Evolutionary conservation across 129 eudicot species (phyloP), one percentile per base, ranked within the genome.

Genomic region (Chrysanthemum makinoi): DNA sequence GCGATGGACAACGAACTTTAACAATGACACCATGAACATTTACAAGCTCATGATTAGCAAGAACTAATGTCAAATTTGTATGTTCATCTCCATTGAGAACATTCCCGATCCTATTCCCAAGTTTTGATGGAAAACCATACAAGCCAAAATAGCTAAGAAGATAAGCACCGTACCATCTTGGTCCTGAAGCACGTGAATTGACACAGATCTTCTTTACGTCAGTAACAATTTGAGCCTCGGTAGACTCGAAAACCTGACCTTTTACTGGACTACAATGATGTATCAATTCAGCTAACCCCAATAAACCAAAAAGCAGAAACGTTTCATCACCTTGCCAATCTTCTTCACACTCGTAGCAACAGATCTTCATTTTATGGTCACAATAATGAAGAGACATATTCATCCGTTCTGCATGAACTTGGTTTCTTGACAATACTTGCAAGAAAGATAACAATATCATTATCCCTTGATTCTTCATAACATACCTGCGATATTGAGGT

Each of bases 321-420:
- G 64, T 68, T 57, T 92, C 95, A 20, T 83, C 86, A 47, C 96
- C 98, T 75, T 89, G 87, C 98, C 98, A 92, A 18, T 83, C 95
- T 66, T 82, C 89, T 73, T 66, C 77, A 54, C 62, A 53, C 48
- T 65, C 74, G 46, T 79, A 73, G 74, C 98, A 92, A 78, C 98
- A 92, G 63, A 66, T 69, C 74, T 74, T 88, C 80, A 83, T 79
- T 52, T 54, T 66, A 54, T 83, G 66, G 72, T 64, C 80, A 69
- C 77, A 79, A 72, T 85, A 76, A 83, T 89, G 95, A 74, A 76
- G 75, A 53, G 85, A 77, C 62, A 83, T 20, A 59, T 52, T 80
- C 49, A 70, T 62, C 72, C 86, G 68, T 76, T 78, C 82, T 33
- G 73, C 68, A 51, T 68, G 88, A 48, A 79, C 68, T 28, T 77